A percentile compares a stretch with the other conserved stretches of the same genome.
These are phyloP conservation scores for Singerocomus inundabilis DNA, from an alignment of 1,284 basidiomycete genomes.

Conservation along the genomic window DNA sequence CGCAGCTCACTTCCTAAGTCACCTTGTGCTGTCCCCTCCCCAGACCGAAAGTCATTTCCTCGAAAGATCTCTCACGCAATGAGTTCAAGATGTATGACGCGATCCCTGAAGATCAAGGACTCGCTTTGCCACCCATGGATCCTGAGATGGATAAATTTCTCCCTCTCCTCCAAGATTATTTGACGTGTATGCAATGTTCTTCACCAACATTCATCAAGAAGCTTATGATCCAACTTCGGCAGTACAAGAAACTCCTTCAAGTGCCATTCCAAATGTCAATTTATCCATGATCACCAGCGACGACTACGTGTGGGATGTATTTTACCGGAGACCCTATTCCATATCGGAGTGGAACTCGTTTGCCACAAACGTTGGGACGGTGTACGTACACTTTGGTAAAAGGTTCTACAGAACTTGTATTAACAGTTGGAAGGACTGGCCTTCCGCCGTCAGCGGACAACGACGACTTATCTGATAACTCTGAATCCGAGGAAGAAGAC, in stretches of 20 bases:
- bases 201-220: background rate
- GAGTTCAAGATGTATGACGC: slow-evolving; percentile 72
- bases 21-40: slow-evolving; percentile 9
- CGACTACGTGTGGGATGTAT: slow-evolving; percentile 80
- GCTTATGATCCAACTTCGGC: slow-evolving; percentile 3
- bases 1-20: background rate
- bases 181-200: slow-evolving; percentile 47
- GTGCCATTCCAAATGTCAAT: background rate
- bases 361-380: slow-evolving; percentile 57
- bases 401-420: background rate
- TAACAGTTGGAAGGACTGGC: slow-evolving; percentile 49
- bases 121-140: slow-evolving; percentile 40
- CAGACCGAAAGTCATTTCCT: slow-evolving; percentile 56
- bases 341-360: slow-evolving; percentile 56
- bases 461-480: slow-evolving; percentile 43
- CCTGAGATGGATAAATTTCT: slow-evolving; percentile 72
- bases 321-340: slow-evolving; percentile 63
- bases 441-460: slow-evolving; percentile 56
- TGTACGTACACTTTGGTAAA: slow-evolving; percentile 43
- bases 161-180: slow-evolving; percentile 67
- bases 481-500: slow-evolving; percentile 65
- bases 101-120: slow-evolving; percentile 45
- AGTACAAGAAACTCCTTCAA: slow-evolving; percentile 27
- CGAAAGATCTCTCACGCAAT: slow-evolving; percentile 45
- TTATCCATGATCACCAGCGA: slow-evolving; percentile 17